Base-by-base conservation (phyloP, 148 eudicot genomes). In the Salicornia ramosissima region DNA sequence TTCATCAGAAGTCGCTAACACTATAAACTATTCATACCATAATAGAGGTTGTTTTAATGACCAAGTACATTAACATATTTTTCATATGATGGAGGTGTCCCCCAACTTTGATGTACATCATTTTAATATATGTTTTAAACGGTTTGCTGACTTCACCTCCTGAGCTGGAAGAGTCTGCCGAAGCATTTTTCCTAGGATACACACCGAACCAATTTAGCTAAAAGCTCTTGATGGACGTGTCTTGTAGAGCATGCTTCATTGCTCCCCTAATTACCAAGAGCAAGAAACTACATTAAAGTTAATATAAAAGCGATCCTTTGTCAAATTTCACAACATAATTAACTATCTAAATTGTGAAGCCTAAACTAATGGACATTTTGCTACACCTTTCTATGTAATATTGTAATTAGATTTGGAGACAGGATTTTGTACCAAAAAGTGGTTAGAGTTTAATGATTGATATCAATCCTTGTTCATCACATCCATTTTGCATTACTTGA, bases 51-150 rank as follows among this genome's bases (percentile, higher is more conserved):
- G 50, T 68, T 59, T 28, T 49, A 45, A 68, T 14, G 18, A 74
- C 61, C 52, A 67, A 46, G 71, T 59, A 68, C 68, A 68, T 58
- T 67, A 68, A 67, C 67, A 60, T 49, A 74, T 67, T 67, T 59
- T 46, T 49, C 45, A 56, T 50, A 34, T 56, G 33, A 72, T 68
- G 68, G 54, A 25, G 59, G 62, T 51, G 50, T 28, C 47, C 7
- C 67, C 58, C 67, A 73, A 65, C 71, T 54, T 53, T 65, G 63
- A 73, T 43, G 51, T 47, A 74, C 64, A 30, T 56, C 25, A 49
- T 34, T 39, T 1, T 21, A 53, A 26, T 28, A 6, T 29, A 2
- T 57, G 29, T 28, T 29, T 0, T 55, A 33, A 57, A 34, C 13
- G 24, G 64, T 18, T 59, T 4, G 40, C 19, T 30, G 22, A 59